Evolutionary conservation across 2,329 filamentous ascomycete genomes (phyloP), one percentile per base, ranked within the genome.

Genomic region (Tolypocladium guangdongense): DNA sequence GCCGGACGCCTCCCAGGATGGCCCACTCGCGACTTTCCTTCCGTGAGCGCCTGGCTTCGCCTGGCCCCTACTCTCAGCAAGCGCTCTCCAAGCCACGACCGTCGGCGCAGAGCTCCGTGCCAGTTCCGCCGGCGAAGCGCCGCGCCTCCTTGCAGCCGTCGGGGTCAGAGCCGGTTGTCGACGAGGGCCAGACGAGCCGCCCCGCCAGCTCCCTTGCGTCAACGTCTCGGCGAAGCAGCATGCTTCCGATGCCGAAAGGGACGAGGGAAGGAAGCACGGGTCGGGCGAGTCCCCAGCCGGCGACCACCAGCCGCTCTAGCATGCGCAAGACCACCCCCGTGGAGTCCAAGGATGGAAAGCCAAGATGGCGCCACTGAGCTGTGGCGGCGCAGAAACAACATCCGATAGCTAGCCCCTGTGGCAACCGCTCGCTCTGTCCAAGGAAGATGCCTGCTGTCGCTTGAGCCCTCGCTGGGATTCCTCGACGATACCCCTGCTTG

Each of bases 131-230:
- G 2, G 67, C 68, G 41, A 75, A 70, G 52, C 74, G 81, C 22
- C 75, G 80, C 33, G 71, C 75, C 7, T 83, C 80, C 0, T 63
- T 82, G 30, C 78, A 82, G 52, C 76, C 78, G 3, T 68, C 71
- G 18, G 62, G 62, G 39, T 64, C 72, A 55, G 62, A 68, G 55
- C 55, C 64, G 53, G 54, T 58, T 11, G 62, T 64, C 16, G 63
- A 62, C 33, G 64, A 67, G 56, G 52, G 62, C 60, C 60, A 57
- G 56, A 27, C 65, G 59, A 60, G 67, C 63, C 74, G 82, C 33
- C 76, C 82, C 12, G 77, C 75, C 45, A 84, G 79, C 63, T 84
- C 82, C 3, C 61, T 84, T 46, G 76, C 79, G 7, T 67, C 69
- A 2, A 61, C 66, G 22, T 72, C 68, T 54, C 70, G 80, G 55